Evolutionary conservation across 2,329 filamentous ascomycete genomes (phyloP), one percentile per base, ranked within the genome.

Genomic region (Clarireedia paspali): DNA sequence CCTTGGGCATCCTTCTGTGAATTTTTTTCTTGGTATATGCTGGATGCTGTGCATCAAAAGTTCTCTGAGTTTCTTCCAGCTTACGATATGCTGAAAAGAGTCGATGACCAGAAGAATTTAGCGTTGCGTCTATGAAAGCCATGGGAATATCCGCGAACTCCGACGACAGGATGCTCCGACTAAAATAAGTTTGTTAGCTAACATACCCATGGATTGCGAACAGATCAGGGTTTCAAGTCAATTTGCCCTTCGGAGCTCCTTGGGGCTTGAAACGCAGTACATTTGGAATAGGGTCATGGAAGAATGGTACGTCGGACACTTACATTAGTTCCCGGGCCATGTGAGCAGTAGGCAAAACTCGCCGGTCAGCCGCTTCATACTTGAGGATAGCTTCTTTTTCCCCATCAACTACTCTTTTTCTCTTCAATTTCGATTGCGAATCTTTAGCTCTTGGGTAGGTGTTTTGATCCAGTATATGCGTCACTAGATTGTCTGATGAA

Each of bases 401-500:
- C 53, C 70, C 65, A 50, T 69, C 66, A 2, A 68, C 48, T 6
- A 67, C 60, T 57, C 68, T 62, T 53, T 74, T 73, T 47, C 71
- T 68, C 59, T 72, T 73, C 42, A 69, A 47, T 7, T 59, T 56
- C 30, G 62, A 64, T 12, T 64, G 60, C 24, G 62, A 68, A 54
- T 71, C 70, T 57, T 72, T 71, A 53, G 71, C 64, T 49, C 71
- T 76, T 3, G 76, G 76, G 62, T 79, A 79, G 20, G 3, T 20
- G 3, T 20, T 70, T 44, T 73, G 67, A 15, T 74, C 69, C 17
- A 77, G 66, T 26, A 79, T 66, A n/a, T 67, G 60, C 39, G 67
- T 62, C 36, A 70, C 63, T n/a, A 68, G 62, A 53, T 65, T 64
- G 15, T 63, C 60, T 6, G 65, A 63, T 10, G 63, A 58, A 26